Conservation (phyloP, 2,329 filamentous ascomycete species). For the Cladophialophora immunda region DNA sequence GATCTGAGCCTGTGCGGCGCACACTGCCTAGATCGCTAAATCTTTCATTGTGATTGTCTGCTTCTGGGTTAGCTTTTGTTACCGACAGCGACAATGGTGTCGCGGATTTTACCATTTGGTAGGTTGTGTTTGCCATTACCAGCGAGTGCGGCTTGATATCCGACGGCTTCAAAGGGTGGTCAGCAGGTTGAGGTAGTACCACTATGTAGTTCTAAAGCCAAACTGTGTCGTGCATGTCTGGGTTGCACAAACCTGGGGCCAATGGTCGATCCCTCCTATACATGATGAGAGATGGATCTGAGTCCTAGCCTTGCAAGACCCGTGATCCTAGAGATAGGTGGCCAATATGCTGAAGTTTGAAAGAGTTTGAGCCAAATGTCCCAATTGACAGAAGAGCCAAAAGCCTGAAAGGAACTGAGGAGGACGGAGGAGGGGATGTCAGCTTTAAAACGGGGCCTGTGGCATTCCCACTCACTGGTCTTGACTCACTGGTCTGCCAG, state of each 20-base stretch:
- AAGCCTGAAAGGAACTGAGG: slow-evolving; percentile 8
- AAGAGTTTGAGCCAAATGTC: not conserved
- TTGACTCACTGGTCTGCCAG: slow-evolving; percentile 10
- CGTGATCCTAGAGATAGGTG: not conserved
- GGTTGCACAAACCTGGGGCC: slow-evolving; percentile 30
- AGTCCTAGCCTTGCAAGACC: slow-evolving; percentile 13
- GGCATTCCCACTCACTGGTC: slow-evolving; percentile 16
- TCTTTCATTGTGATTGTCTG: not conserved
- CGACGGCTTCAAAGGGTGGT: slow-evolving; percentile 19
- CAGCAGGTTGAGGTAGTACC: slow-evolving; percentile 23
- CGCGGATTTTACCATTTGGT: not conserved
- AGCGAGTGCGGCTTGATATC: not conserved
- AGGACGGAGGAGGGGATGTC: slow-evolving; percentile 12
- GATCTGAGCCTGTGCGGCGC: not conserved
- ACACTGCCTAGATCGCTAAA: not conserved
- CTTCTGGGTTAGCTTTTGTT: not conserved
- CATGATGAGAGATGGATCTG: slow-evolving; percentile 9
- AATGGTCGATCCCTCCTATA: slow-evolving; percentile 10
- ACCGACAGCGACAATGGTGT: not conserved
- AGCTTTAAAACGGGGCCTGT: slow-evolving; percentile 13
- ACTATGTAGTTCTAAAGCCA: slow-evolving; percentile 11
- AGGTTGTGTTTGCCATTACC: not conserved
- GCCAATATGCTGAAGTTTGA: not conserved
- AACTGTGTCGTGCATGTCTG: slow-evolving; percentile 23
- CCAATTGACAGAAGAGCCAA: not conserved